A percentile compares a stretch with the other conserved stretches of the same genome.
Evolutionary conservation across 495 filamentous ascomycete species (phyloP).

Genomic region (Hypoxylon rickii): DNA sequence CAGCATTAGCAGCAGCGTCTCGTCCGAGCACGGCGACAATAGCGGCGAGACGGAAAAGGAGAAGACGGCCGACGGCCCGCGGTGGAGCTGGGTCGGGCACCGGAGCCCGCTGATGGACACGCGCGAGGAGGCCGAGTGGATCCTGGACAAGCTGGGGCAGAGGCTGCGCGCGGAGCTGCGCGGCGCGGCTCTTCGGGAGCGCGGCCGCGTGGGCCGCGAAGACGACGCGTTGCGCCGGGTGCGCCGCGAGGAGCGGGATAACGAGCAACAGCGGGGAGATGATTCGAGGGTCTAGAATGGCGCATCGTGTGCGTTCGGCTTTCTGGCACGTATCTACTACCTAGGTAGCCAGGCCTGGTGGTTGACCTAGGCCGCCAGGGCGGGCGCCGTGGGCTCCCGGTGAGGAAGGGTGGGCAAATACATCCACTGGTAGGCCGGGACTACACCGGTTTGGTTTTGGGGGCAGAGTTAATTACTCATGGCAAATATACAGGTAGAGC

Average conservation of each 20-base stretch:
- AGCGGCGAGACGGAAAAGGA: constrained; percentile 5
- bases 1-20: not conserved
- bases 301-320: no score
- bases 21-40: not conserved
- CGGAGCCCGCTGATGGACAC: constrained; percentile 74
- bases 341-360: no score
- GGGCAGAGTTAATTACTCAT: no score
- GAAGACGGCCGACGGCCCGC: constrained; percentile 3
- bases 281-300: no score
- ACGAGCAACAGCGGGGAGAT: no score
- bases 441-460: not conserved
- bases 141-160: constrained; percentile 66
- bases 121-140: constrained; percentile 79
- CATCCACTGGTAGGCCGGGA: no score
- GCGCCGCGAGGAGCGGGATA: constrained; percentile 19
- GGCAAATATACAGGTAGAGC: no score
- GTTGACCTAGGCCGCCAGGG: no score
- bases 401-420: no score
- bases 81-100: constrained; percentile 80
- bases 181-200: no score
- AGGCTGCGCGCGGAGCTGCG: constrained; percentile 60
- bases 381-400: no score
- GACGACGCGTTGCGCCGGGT: constrained; percentile 8
- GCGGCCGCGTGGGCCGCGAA: not conserved
- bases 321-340: no score